A percentile compares a stretch with the other conserved stretches of the same genome.
phyloP scores from a whole-genome alignment of 768 basidiomycete genomes.

The Cyclocybe aegerita region DNA sequence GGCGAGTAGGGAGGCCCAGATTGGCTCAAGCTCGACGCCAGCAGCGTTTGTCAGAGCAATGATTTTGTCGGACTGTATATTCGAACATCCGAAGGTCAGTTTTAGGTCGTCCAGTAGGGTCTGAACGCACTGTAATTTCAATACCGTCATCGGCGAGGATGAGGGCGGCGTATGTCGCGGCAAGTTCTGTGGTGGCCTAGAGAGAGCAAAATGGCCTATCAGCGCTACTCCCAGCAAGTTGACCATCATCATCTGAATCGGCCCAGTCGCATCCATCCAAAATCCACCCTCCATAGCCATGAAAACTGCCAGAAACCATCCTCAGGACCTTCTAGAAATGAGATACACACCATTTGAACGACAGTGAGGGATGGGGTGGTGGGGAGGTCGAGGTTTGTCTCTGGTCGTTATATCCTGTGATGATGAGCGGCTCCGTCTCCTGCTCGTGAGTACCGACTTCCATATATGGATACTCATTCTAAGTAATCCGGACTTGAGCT shows the following conservation, averaged over 20 bases:
- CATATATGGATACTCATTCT: too few species aligned
- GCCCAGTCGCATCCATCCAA: slow-evolving; percentile 22
- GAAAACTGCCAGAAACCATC: slow-evolving; percentile 10
- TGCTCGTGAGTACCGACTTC: slow-evolving; percentile 4
- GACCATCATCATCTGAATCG: slow-evolving; percentile 16
- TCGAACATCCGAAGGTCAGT: slow-evolving; percentile 1
- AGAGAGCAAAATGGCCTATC: slow-evolving; percentile 5
- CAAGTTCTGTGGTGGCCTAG: slow-evolving; percentile 71
- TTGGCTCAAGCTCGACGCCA: slow-evolving; percentile 84
- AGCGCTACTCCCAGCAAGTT: slow-evolving; percentile 10
- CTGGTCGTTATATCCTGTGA: slow-evolving; percentile 14
- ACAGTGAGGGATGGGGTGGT: slow-evolving; percentile 10
- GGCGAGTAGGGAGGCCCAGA: slow-evolving; percentile 96
- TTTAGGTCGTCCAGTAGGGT: slow-evolving; percentile 5
- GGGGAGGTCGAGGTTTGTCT: slow-evolving; percentile 19
- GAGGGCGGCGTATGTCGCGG: slow-evolving; percentile 94
- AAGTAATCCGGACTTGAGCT: too few species aligned
- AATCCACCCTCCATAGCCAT: slow-evolving; percentile 13
- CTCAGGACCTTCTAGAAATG: background rate
- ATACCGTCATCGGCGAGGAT: slow-evolving; percentile 97
- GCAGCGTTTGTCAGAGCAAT: slow-evolving; percentile 82
- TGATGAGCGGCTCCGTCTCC: slow-evolving; percentile 1
- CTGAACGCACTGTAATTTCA: slow-evolving; percentile 90
- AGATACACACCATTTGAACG: slow-evolving; percentile 27
- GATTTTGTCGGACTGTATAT: slow-evolving; percentile 85